Evolutionary conservation across 805 yeast genomes (phyloP), one percentile per base, ranked within the genome.

Genomic region (Candida loeiensis): DNA sequence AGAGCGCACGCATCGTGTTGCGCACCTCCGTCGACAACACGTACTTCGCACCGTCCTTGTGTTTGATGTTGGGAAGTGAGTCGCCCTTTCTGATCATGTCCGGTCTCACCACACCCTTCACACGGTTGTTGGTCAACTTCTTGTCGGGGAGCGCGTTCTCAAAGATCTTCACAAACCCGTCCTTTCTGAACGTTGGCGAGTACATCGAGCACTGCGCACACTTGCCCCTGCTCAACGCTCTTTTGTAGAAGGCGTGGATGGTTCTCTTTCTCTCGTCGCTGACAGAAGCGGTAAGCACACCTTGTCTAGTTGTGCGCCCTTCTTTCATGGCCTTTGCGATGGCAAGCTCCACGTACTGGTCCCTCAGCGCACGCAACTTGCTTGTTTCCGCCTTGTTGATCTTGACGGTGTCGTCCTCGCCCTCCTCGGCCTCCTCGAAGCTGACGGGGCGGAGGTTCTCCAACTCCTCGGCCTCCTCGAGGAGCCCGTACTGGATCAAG

Each of bases 171-270:
- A 90, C 77, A 57, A 80, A 83, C 0, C 99, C 99, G 59, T 93
- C 99, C 55, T 90, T 91, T 67, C 99, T 80, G 71, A 83, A 91
- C 25, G 83, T 73, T 40, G 99, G 98, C 33, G 96, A 88, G 62
- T 73, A 86, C 95, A 90, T 86, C 32, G 89, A 87, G 76, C 99
- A 93, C 64, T 90, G 89, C 55, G 87, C 95, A 76, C 99, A 93
- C 63, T 82, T 85, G 41, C 89, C 82, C 63, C 96, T 79, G 35
- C 84, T 63, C 47, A 86, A 66, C 36, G 90, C 63, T 52, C 77
- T 77, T 53, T 77, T 78, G 70, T 89, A 86, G 54, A 90, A 83
- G 25, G 82, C 88, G 43, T 80, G 82, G 48, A 88, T 72, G 41
- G 79, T 63, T 8, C 58, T 59, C 59, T 91, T 89, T 66, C 99